A percentile compares a stretch with the other conserved stretches of the same genome.
These are phyloP conservation scores for Solanum commersonii DNA, from an alignment of 257 asterid genomes.

Conservation along the genomic window DNA sequence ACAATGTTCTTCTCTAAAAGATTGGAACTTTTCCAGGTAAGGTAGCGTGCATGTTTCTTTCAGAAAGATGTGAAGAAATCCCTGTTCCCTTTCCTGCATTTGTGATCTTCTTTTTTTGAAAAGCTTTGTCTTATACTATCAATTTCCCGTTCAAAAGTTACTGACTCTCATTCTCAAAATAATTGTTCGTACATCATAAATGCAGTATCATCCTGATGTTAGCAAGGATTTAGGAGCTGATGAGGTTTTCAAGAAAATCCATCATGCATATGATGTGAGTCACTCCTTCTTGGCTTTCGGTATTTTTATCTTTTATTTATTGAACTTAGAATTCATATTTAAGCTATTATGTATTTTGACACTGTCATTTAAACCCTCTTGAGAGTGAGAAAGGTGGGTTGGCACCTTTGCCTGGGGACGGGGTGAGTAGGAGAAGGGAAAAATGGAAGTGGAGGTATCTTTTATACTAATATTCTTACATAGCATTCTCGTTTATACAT, in stretches of 20 bases:
- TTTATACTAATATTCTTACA: background rate
- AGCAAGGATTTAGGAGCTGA: constrained; percentile 65
- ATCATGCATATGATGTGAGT: constrained; percentile 77
- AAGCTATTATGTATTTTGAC: background rate
- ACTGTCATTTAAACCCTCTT: background rate
- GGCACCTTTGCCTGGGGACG: background rate
- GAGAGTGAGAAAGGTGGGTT: background rate
- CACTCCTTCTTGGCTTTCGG: background rate
- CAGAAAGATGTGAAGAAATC: background rate
- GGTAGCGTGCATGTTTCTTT: background rate
- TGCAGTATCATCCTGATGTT: constrained; percentile 94
- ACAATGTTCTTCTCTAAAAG: background rate
- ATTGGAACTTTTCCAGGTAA: background rate
- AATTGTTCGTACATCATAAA: background rate
- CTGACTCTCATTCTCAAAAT: background rate
- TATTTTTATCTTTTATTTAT: background rate
- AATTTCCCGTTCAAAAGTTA: background rate
- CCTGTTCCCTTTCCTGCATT: background rate
- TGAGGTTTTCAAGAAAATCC: constrained; percentile 67
- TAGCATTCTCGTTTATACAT: background rate
- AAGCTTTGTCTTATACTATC: background rate
- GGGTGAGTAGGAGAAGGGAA: background rate
- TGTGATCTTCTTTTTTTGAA: background rate
- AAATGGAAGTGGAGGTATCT: background rate
- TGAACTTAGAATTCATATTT: background rate